phyloP scores from a whole-genome alignment of 2,329 filamentous ascomycete genomes.

The Fusarium chaquense region DNA sequence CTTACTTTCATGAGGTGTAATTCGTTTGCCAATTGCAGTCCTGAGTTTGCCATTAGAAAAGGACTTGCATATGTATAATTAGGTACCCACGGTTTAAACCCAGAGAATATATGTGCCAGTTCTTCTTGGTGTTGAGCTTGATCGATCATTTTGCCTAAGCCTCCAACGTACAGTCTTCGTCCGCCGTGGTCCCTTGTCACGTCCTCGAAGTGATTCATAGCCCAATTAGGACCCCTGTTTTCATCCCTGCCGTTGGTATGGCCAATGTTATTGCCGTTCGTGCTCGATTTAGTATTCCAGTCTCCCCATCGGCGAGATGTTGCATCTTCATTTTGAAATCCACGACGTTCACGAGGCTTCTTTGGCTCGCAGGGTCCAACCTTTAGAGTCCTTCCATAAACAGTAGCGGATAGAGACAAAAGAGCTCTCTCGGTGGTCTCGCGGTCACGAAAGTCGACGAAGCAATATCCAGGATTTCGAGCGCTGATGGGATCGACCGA shows the following conservation, averaged over 20 bases:
- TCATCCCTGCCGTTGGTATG: neutral
- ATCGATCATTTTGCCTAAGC: slow-evolving; percentile 62
- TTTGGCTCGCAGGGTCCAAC: slow-evolving; percentile 75
- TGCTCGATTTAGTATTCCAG: slow-evolving; percentile 51
- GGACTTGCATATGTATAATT: rapidly evolving
- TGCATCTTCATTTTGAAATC: slow-evolving; percentile 22
- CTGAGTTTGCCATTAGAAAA: slow-evolving; percentile 1
- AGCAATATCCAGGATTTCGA: slow-evolving; percentile 80
- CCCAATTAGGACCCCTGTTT: slow-evolving; percentile 20
- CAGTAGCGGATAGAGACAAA: slow-evolving; percentile 63
- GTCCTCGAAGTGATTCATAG: slow-evolving; percentile 50
- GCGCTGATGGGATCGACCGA: slow-evolving; percentile 75
- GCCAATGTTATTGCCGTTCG: neutral
- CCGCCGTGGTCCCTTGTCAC: slow-evolving; percentile 48
- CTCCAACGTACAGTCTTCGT: slow-evolving; percentile 63
- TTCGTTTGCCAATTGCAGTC: slow-evolving; percentile 61
- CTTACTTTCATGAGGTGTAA: slow-evolving; percentile 69
- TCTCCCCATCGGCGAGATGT: slow-evolving; percentile 59
- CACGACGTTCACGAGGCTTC: slow-evolving; percentile 36
- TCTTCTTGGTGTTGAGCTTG: slow-evolving; percentile 61
- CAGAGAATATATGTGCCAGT: slow-evolving; percentile 60
- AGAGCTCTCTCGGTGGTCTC: slow-evolving; percentile 67
- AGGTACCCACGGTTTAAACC: slow-evolving; percentile 52
- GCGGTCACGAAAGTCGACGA: slow-evolving; percentile 72
- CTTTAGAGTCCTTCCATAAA: slow-evolving; percentile 71